phyloP scores from a whole-genome alignment of 805 yeast genomes.

The Kazachstania kunashirensis region DNA sequence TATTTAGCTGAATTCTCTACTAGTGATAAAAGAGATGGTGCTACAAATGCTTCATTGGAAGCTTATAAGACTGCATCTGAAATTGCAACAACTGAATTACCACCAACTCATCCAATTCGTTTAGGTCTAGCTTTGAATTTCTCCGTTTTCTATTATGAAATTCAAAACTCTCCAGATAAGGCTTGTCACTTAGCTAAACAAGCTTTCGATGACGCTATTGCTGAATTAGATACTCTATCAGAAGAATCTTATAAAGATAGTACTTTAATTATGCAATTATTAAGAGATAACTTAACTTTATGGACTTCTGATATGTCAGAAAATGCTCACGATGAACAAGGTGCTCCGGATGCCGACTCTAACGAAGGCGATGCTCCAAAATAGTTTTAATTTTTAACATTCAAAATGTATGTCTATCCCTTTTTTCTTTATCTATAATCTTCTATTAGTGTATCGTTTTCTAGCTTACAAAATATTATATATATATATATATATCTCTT shows the following conservation, averaged over 20 bases:
- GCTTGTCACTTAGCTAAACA: slow-evolving; percentile 98
- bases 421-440: no score
- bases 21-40: slow-evolving; percentile 83
- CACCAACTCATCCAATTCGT: slow-evolving; percentile 98
- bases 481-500: no score
- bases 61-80: slow-evolving; percentile 94
- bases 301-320: slow-evolving; percentile 95
- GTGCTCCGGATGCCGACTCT: slow-evolving; percentile 6
- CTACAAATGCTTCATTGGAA: slow-evolving; percentile 86
- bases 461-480: no score
- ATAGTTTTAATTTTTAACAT: no score
- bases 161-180: slow-evolving; percentile 94
- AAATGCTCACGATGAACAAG: slow-evolving; percentile 45
- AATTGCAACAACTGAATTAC: slow-evolving; percentile 91
- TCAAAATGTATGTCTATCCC: no score
- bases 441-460: no score
- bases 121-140: slow-evolving; percentile 95
- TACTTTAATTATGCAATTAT: slow-evolving; percentile 96
- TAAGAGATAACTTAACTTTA: slow-evolving; percentile 95
- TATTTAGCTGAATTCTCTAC: slow-evolving; percentile 94
- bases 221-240: slow-evolving; percentile 93
- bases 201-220: slow-evolving; percentile 98
- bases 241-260: slow-evolving; percentile 99
- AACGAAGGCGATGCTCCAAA: slow-evolving; percentile 24
- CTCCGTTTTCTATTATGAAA: slow-evolving; percentile 97